Evolutionary conservation across 208 protist species (phyloP), one percentile per base, ranked within the genome.

Genomic region (Trichomonas vaginalis): DNA sequence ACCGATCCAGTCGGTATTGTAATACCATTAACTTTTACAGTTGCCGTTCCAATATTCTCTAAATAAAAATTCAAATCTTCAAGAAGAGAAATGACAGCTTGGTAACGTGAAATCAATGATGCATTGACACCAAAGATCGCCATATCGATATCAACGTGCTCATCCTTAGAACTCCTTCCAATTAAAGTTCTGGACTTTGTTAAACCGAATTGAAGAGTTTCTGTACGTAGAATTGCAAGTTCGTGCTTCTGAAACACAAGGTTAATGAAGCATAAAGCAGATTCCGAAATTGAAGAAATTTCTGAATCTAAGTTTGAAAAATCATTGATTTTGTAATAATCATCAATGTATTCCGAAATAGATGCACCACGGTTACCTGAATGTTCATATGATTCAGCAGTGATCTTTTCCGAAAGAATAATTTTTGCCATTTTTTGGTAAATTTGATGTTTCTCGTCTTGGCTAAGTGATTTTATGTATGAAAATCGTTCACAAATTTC

Each of bases 1-100:
- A 51, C 27, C 9, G 4, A 9, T 51, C 86, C 86, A 14, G 9
- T 27, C 0, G 86, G 86, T 39, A 92, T 92, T 35, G 39, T 9
- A 15, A 17, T 51, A 35, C 86, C 86, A 51, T 92, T 92, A 47
- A 92, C 86, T 39, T 45, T 48, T 39, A 51, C 17, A 1, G 15
- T 27, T 39, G 45, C 10, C 10, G 17, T 49, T 12, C 86, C 86
- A 17, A 35, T 12, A 92, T 92, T 92, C 27, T 92, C 86, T 0
- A 92, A 45, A 51, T 92, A 92, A 39, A 92, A 92, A 39, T 92
- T 92, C 40, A 48, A 49, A 39, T 92, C 86, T 48, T 92, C 86
- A 39, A 92, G 39, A 56, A 92, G 46, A 27, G 86, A 92, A 48
- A 92, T 48, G 10, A 92, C 17, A 35, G 86, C 86, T 92, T 92